Base-by-base conservation (phyloP, 2,329 filamentous ascomycete genomes). In the Aureobasidium namibiae region DNA sequence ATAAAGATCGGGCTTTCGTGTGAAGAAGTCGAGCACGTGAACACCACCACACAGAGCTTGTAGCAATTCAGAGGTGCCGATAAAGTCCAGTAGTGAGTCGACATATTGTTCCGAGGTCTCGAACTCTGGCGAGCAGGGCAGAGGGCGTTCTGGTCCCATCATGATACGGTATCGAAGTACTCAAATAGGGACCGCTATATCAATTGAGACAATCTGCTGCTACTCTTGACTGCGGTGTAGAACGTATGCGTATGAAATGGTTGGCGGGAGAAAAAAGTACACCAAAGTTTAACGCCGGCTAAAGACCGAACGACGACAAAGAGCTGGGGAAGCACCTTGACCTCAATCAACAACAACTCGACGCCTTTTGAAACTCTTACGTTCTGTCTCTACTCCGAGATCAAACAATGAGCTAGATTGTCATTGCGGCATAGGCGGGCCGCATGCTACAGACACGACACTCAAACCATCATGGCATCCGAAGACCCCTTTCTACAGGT, bases 11-110 rank as follows among this genome's bases (percentile, higher is more conserved):
- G 90, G 89, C 49, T 90, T 83, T 42, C 84, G 83, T 2, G 91
- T 96, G 75, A 96, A 90, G 74, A 99, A 97, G 72, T 99, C 94
- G 60, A 97, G 80, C 63, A 99, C 92, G 70, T 99, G 94, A 0
- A 97, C 89, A n/a, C 92, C 92, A 57, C 94, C 94, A 69, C 91
- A 96, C n/a, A 99, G 80, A 26, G 89, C 90, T 64, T 90, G 88
- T 66, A 96, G 91, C 1, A 90, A 78, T 57, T 86, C 82, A 46
- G 88, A 89, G 2, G 84, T 85, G 6, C 85, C 85, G 1, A 86
- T 82, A 67, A 97, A 96, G 21, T 83, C 71, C 26, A 97, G 79
- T 13, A 97, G 82, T 18, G 85, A 85, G 26, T 89, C 79, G 50
- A 96, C 82, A 72, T 96, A 99, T 56, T 85, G 81, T 49, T 96